Percentiles rank a stretch among this genome's conserved stretches.
Evolutionary conservation across 192 early-diverging fungal genomes (phyloP).

Genomic region (Cladochytrium replicatum): DNA sequence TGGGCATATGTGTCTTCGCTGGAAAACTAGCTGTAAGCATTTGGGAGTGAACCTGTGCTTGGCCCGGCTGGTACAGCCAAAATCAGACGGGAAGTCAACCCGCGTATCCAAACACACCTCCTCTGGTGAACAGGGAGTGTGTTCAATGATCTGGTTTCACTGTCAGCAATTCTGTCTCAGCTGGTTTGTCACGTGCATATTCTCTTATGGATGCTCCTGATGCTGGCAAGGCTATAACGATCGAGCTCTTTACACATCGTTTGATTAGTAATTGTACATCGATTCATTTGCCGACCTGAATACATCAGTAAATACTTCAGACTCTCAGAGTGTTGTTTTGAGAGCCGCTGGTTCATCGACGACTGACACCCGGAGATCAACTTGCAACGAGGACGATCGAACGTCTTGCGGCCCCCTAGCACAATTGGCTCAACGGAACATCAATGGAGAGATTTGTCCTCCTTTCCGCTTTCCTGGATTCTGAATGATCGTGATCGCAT

Average conservation of each 20-base stretch:
- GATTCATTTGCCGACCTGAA: neutral
- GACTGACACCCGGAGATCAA: no score
- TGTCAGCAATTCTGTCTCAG: conserved; percentile 19
- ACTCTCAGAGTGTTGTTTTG: neutral
- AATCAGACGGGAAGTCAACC: neutral
- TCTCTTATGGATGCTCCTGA: conserved; percentile 28
- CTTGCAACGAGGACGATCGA: no score
- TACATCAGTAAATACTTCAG: neutral
- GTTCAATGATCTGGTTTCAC: conserved; percentile 43
- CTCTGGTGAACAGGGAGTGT: conserved; percentile 36
- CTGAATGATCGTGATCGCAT: conserved; percentile 30
- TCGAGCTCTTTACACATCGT: conserved; percentile 11
- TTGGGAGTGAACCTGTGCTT: conserved; percentile 33
- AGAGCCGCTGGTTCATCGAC: neutral
- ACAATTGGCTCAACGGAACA: neutral
- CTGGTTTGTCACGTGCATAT: conserved; percentile 33
- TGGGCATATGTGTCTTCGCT: no score
- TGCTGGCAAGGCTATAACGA: no score
- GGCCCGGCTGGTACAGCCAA: conserved; percentile 12
- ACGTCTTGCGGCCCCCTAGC: no score
- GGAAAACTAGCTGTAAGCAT: no score
- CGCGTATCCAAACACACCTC: conserved; percentile 25
- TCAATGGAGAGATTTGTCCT: neutral
- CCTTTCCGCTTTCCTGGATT: conserved; percentile 41
- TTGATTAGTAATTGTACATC: conserved; percentile 1